Evolutionary conservation across 2,329 filamentous ascomycete species (phyloP).

Genomic region (Decorospora gaudefroyi): DNA sequence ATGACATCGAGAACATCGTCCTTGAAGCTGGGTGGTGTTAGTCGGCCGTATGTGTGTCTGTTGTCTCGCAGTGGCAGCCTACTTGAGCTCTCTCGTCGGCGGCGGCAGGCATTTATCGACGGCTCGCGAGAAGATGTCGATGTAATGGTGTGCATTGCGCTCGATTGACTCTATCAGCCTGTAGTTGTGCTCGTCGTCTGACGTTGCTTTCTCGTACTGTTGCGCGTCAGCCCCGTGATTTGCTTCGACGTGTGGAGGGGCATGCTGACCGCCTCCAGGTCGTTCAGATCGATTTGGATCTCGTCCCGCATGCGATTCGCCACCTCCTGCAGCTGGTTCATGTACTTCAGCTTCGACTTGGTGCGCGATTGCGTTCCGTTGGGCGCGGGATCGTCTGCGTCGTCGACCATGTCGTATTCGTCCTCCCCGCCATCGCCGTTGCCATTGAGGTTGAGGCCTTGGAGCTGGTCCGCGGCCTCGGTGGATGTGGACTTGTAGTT

Average conservation of each 20-base stretch:
- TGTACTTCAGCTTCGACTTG: slow-evolving; percentile 79
- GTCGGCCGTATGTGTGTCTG: too few relatives aligned
- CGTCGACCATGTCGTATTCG: slow-evolving; percentile 92
- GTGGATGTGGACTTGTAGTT: slow-evolving; percentile 82
- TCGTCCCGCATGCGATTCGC: slow-evolving; percentile 78
- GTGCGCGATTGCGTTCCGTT: slow-evolving; percentile 48
- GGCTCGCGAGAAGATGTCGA: slow-evolving; percentile 86
- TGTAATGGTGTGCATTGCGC: slow-evolving; percentile 90
- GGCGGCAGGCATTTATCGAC: slow-evolving; percentile 85
- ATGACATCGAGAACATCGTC: slow-evolving; percentile 96
- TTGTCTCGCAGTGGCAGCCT: slow-evolving; percentile 23
- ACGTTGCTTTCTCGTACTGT: slow-evolving; percentile 72
- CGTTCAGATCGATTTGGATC: slow-evolving; percentile 86
- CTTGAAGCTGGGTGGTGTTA: slow-evolving; percentile 72
- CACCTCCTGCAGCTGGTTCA: slow-evolving; percentile 82
- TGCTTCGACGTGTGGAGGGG: not conserved
- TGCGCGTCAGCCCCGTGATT: slow-evolving; percentile 20
- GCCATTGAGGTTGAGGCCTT: slow-evolving; percentile 83
- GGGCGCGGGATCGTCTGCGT: slow-evolving; percentile 65
- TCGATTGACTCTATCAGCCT: slow-evolving; percentile 83
- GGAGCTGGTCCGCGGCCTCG: slow-evolving; percentile 77
- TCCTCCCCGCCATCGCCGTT: slow-evolving; percentile 82
- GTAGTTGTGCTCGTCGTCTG: slow-evolving; percentile 64
- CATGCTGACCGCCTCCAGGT: slow-evolving; percentile 69
- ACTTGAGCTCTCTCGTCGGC: slow-evolving; percentile 77